Conservation (phyloP, 306 rosid genomes). For the Hippophae rhamnoides region DNA sequence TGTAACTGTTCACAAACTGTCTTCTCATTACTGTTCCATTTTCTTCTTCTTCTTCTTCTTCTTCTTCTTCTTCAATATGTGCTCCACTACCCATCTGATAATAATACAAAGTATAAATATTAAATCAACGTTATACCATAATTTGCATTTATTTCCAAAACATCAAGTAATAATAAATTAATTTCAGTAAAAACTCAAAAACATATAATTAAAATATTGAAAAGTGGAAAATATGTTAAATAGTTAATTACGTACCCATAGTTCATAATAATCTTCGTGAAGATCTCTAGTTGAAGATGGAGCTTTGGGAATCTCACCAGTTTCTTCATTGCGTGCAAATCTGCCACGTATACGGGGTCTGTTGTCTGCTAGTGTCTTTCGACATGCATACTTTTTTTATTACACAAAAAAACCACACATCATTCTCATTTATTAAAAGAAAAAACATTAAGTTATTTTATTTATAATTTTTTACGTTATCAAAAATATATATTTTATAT, state of each 20-base stretch:
- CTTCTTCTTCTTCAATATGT: constrained; percentile 17
- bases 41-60: constrained; percentile 43
- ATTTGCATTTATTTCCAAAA: background rate
- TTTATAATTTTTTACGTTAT: background rate
- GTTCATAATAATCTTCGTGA: constrained; percentile 41
- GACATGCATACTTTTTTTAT: constrained; percentile 70
- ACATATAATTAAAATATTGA: too few relatives aligned
- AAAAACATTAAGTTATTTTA: too few relatives aligned
- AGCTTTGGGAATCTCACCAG: constrained; percentile 42
- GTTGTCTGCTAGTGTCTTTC: constrained; percentile 92
- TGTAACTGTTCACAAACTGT: constrained; percentile 24
- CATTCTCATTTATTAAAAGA: too few relatives aligned
- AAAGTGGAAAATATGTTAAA: too few relatives aligned
- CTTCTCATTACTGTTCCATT: constrained; percentile 25
- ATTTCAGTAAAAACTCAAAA: background rate
- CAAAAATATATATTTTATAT: background rate
- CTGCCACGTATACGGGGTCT: constrained; percentile 95
- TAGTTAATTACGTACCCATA: constrained; percentile 41
- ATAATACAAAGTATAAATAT: background rate
- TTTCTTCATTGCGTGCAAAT: constrained; percentile 83
- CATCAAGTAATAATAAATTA: background rate
- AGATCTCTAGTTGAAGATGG: constrained; percentile 52
- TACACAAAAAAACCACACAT: constrained; percentile 12
- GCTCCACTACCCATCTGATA: constrained; percentile 27
- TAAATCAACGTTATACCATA: background rate